These are phyloP conservation scores for Boletus semigastroideus DNA, from an alignment of 1,284 basidiomycete genomes.

Conservation along the genomic window DNA sequence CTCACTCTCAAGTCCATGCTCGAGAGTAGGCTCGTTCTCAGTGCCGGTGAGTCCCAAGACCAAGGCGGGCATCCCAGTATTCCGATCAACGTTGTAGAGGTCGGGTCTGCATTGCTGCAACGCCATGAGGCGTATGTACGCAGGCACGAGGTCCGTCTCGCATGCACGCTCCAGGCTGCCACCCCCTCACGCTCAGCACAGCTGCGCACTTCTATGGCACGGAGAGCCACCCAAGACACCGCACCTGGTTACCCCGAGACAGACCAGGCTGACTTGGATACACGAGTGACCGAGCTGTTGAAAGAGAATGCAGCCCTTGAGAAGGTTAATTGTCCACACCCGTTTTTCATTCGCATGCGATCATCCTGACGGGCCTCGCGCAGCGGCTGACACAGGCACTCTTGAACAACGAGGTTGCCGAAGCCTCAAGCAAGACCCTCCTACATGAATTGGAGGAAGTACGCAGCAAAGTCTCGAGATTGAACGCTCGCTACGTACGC, in stretches of 20 bases:
- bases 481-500: constrained; percentile 68
- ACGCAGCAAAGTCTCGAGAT: constrained; percentile 64
- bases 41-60: constrained; percentile 64
- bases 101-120: constrained; percentile 87
- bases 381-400: constrained; percentile 81
- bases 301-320: constrained; percentile 65
- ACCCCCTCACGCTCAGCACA: constrained; percentile 17
- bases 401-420: constrained; percentile 80
- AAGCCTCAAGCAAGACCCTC: constrained; percentile 74
- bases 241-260: constrained; percentile 12
- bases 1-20: constrained; percentile 63
- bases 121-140: constrained; percentile 86
- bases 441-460: constrained; percentile 78
- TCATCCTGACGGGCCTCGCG: constrained; percentile 10
- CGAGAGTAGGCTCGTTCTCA: constrained; percentile 75
- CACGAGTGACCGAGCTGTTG: constrained; percentile 44
- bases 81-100: constrained; percentile 52
- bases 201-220: constrained; percentile 14
- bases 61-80: background rate
- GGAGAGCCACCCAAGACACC: constrained; percentile 15
- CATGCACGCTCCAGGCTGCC: constrained; percentile 13
- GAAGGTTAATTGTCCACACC: constrained; percentile 48
- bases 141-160: constrained; percentile 56
- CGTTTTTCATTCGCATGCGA: background rate
- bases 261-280: constrained; percentile 27